Evolutionary conservation across 352 stramenopile genomes (phyloP).

Genomic region (Globisporangium paroecandrum): DNA sequence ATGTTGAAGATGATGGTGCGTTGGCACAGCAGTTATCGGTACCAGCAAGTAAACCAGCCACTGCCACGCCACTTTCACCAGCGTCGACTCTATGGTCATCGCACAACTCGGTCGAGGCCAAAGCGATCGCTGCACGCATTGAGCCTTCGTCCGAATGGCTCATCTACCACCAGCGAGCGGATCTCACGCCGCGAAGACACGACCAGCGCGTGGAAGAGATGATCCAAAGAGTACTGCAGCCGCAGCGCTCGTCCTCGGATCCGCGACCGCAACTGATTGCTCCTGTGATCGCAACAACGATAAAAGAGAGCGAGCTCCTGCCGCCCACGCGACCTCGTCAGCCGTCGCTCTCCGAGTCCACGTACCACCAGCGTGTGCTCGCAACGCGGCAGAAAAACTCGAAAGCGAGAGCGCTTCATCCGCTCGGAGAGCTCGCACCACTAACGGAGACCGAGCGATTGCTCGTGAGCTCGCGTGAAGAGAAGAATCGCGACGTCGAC

Average conservation of each 20-base stretch:
- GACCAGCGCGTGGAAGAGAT: slow-evolving; percentile 45
- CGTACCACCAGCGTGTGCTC: slow-evolving; percentile 38
- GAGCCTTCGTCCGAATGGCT: slow-evolving; percentile 52
- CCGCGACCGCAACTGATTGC: neutral
- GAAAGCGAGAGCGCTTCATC: slow-evolving; percentile 4
- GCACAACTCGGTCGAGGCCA: slow-evolving; percentile 18
- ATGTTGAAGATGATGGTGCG: neutral
- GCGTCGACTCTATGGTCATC: neutral
- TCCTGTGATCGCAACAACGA: slow-evolving; percentile 8
- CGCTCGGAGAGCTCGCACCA: slow-evolving; percentile 16
- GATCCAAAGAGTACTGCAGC: slow-evolving; percentile 27
- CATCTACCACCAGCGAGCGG: slow-evolving; percentile 48
- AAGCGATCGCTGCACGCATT: slow-evolving; percentile 22
- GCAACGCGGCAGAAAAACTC: slow-evolving; percentile 17
- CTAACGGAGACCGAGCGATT: slow-evolving; percentile 30
- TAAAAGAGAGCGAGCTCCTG: slow-evolving; percentile 7
- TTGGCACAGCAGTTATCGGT: neutral
- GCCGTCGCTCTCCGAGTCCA: slow-evolving; percentile 32
- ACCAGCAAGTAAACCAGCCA: neutral
- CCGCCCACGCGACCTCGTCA: slow-evolving; percentile 22
- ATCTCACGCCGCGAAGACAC: slow-evolving; percentile 36
- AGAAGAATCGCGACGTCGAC: slow-evolving; percentile 42
- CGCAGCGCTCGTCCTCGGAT: neutral
- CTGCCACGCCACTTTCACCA: neutral
- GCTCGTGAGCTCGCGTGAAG: slow-evolving; percentile 31